Conservation (phyloP, 148 eudicot genomes). For the Arbutus unedo region DNA sequence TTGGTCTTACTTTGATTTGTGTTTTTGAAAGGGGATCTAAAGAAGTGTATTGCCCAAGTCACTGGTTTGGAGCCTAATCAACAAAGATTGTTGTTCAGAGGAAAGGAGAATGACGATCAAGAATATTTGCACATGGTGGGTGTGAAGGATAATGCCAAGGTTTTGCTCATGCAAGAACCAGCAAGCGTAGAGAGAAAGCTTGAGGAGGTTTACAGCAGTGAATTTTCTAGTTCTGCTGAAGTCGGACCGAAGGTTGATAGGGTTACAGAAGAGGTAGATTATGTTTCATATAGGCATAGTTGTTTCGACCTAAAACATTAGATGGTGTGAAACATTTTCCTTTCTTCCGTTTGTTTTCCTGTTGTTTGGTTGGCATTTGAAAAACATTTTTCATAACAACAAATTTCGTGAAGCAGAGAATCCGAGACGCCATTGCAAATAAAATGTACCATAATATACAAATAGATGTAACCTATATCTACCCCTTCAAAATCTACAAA, state of each 20-base stretch:
- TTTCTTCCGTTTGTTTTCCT: neutral
- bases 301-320: neutral
- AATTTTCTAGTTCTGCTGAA: constrained; percentile 13
- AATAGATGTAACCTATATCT: neutral
- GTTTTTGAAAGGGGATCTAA: constrained; percentile 54
- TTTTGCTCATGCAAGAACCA: constrained; percentile 63
- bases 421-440: neutral
- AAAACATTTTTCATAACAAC: neutral
- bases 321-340: neutral
- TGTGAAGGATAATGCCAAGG: constrained; percentile 69
- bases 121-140: constrained; percentile 61
- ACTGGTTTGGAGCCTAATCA: constrained; percentile 61
- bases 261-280: constrained; percentile 14
- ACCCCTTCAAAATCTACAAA: too few species aligned
- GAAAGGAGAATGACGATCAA: constrained; percentile 69
- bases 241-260: constrained; percentile 11
- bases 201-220: constrained; percentile 39
- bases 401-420: neutral
- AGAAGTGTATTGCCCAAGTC: constrained; percentile 48
- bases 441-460: neutral
- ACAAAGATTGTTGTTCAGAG: constrained; percentile 68
- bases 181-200: constrained; percentile 38
- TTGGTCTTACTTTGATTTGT: constrained; percentile 16
- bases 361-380: neutral
- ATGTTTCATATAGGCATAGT: neutral